Percentiles rank a stretch among this genome's conserved stretches.
phyloP scores from a whole-genome alignment of 139 green algal genomes.

The Zygnema circumcarinatum region DNA sequence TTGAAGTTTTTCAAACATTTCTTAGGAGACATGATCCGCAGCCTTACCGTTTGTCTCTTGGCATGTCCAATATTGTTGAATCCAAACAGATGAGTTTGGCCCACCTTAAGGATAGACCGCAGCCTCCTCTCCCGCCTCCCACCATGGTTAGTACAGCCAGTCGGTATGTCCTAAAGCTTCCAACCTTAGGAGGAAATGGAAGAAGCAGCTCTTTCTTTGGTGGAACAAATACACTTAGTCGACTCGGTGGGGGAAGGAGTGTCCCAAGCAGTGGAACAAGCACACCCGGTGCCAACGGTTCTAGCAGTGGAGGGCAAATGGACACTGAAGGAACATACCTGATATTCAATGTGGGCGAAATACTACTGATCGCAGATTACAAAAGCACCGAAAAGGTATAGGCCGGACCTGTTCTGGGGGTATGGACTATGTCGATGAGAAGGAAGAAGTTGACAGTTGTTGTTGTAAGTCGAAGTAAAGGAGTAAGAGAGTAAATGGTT shows the following conservation, averaged over 20 bases:
- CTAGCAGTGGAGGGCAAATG: not conserved
- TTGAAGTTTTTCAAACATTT: too few relatives aligned
- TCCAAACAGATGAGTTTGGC: conserved; percentile 3
- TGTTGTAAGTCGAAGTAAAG: too few relatives aligned
- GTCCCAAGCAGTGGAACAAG: not conserved
- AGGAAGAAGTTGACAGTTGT: too few relatives aligned
- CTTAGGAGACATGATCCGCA: too few relatives aligned
- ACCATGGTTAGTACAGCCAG: not conserved
- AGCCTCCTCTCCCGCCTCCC: not conserved
- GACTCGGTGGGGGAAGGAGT: not conserved
- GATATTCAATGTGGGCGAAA: conserved; percentile 56
- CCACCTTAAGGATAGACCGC: not conserved
- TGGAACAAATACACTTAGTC: not conserved
- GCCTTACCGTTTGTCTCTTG: too few relatives aligned
- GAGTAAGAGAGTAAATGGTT: too few relatives aligned
- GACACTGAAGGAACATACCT: conserved; percentile 53
- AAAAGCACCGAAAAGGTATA: conserved; percentile 54
- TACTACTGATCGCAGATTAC: conserved; percentile 46
- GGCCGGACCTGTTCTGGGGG: too few relatives aligned
- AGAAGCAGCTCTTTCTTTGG: not conserved
- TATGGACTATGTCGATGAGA: too few relatives aligned
- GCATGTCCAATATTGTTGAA: too few relatives aligned
- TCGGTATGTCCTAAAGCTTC: not conserved
- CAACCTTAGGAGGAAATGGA: not conserved
- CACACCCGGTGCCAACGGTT: not conserved